Percentiles rank a stretch among this genome's conserved stretches.
Evolutionary conservation across 306 rosid species (phyloP).

Genomic region (Prunus mume): DNA sequence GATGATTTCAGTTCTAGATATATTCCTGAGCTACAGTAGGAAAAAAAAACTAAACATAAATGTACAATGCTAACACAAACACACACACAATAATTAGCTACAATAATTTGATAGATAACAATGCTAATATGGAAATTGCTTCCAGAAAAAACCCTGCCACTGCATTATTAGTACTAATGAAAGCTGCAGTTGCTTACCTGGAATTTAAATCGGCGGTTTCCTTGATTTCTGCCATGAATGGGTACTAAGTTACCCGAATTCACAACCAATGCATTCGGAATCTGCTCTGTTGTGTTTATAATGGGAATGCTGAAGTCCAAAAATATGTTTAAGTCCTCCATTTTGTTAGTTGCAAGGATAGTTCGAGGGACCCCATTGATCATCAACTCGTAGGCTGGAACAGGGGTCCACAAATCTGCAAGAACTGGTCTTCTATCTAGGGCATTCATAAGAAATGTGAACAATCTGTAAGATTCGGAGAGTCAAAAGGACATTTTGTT

Average conservation of each 20-base stretch:
- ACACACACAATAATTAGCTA: neutral
- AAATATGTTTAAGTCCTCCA: conserved; percentile 49
- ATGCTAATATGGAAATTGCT: no score
- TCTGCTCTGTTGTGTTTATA: conserved; percentile 51
- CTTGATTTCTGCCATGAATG: conserved; percentile 30
- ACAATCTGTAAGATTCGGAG: neutral
- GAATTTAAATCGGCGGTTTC: conserved; percentile 45
- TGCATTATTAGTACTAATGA: neutral
- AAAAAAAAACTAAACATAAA: neutral
- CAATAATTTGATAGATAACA: no score
- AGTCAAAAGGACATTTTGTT: neutral
- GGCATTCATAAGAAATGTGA: conserved; percentile 19
- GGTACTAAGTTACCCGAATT: conserved; percentile 42
- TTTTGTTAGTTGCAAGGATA: conserved; percentile 53
- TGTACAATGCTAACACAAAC: neutral
- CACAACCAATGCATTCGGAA: conserved; percentile 43
- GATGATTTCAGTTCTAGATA: conserved; percentile 42
- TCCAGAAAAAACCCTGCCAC: neutral
- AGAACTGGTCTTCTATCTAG: conserved; percentile 63
- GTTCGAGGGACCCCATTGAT: conserved; percentile 59
- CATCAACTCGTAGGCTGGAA: conserved; percentile 57
- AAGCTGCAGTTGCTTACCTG: conserved; percentile 34
- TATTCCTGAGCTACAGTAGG: conserved; percentile 42
- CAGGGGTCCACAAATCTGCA: conserved; percentile 69
- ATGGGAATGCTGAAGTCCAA: conserved; percentile 59